Evolutionary conservation across 192 early-diverging fungal species (phyloP), one percentile per base, ranked within the genome.

Genomic region (Phlyctochytrium planicorne): DNA sequence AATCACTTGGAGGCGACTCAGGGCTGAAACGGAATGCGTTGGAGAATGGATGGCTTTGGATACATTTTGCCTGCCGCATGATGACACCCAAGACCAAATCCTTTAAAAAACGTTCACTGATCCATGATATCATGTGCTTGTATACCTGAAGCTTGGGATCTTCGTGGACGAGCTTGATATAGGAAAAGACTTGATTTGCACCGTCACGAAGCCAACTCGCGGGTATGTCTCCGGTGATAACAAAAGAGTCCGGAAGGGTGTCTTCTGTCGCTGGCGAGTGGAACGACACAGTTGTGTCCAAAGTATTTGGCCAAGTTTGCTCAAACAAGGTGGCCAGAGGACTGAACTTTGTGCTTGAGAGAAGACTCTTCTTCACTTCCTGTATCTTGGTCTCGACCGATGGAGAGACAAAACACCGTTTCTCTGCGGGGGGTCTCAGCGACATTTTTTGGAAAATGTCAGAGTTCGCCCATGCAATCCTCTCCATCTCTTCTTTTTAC

Each of bases 141-240:
- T n/a, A n/a, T n/a, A n/a, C n/a, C n/a, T n/a, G n/a, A 35, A 89
- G 53, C 1, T 35, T 52, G 0, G 34, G 4, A 55, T 89, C 84
- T 14, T 34, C 2, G 0, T 63, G 34, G 23, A 77, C 59, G 30
- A 84, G 81, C 10, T 70, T 68, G 30, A 87, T 33, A 60, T 88
- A 88, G 0, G 87, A 85, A 17, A 77, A 55, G 0, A 90, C 70
- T 65, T 90, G 89, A 74, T 90, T 87, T 14, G 89, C 77, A 24
- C 85, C 87, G 70, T 91, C 89, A 33, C 89, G 83, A 2, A 90
- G 77, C 89, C 89, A 91, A 81, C 89, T 89, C 24, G 89, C 89
- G 30, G 74, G 76, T 76, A 84, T 91, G 63, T 91, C 89, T 29
- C 89, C 89, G 0, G 89, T 91, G 0, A 91, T 80, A 6, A 91